Percentiles rank a stretch among this genome's conserved stretches.
These are phyloP conservation scores for Lagenaria siceraria DNA, from an alignment of 306 rosid genomes.

Conservation along the genomic window DNA sequence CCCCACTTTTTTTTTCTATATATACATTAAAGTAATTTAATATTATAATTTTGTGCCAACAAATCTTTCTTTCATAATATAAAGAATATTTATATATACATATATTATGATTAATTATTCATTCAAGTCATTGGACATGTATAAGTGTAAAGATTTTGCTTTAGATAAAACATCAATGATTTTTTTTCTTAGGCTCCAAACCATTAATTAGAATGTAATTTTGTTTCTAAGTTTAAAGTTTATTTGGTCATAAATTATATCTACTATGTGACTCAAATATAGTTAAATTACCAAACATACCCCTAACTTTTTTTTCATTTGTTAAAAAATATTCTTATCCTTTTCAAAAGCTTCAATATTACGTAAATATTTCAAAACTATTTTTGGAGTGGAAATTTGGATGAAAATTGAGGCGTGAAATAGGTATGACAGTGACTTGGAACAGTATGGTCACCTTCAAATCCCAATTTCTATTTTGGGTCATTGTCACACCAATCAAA, in stretches of 20 bases:
- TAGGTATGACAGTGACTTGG: neutral
- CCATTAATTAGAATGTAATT: neutral
- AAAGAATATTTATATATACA: neutral
- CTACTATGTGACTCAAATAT: no score
- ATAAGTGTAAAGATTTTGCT: neutral
- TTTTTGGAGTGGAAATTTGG: no score
- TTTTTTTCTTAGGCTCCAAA: neutral
- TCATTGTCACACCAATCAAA: neutral
- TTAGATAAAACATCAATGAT: neutral
- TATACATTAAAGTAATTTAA: neutral
- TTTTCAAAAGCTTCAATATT: no score
- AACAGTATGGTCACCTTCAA: neutral
- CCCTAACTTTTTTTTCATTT: no score
- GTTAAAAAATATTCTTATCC: no score
- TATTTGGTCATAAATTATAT: no score
- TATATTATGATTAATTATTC: neutral
- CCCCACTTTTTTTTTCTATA: neutral
- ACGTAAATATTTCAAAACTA: no score
- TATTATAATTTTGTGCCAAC: neutral
- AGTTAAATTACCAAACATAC: no score
- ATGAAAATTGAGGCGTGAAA: neutral
- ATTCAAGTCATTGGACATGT: neutral
- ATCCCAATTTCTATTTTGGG: no score
- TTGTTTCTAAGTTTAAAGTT: neutral
- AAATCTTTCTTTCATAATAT: neutral